Percentiles rank a stretch among this genome's conserved stretches.
Evolutionary conservation across 2,329 filamentous ascomycete species (phyloP).

Genomic region (Polytolypa hystricis): DNA sequence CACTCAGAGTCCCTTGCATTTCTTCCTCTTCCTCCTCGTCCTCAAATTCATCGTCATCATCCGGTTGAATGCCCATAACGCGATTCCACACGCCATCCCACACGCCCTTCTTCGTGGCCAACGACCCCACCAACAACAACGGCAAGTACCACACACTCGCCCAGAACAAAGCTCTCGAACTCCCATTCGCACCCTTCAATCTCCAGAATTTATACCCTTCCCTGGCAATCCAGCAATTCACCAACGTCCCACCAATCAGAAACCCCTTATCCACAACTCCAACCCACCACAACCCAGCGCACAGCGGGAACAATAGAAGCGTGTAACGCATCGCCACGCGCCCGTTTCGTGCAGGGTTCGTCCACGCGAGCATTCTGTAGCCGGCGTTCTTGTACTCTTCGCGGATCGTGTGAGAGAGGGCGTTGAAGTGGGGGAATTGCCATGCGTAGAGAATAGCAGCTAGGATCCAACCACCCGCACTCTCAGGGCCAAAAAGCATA

Average conservation of each 20-base stretch:
- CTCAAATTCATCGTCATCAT: constrained; percentile 44
- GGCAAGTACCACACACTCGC: constrained; percentile 95
- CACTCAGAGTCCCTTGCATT: not conserved
- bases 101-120: constrained; percentile 87
- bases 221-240: constrained; percentile 75
- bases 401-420: constrained; percentile 75
- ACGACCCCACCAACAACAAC: constrained; percentile 74
- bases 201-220: constrained; percentile 76
- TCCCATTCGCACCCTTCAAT: constrained; percentile 64
- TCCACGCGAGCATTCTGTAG: constrained; percentile 68
- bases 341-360: constrained; percentile 72
- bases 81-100: constrained; percentile 72
- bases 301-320: constrained; percentile 75
- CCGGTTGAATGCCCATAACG: constrained; percentile 47
- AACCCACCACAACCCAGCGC: constrained; percentile 63
- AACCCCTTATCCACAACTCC: constrained; percentile 82
- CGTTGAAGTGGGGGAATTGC: constrained; percentile 99
- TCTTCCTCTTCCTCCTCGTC: constrained; percentile 12
- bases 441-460: constrained; percentile 79
- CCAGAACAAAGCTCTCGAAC: constrained; percentile 82
- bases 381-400: constrained; percentile 71
- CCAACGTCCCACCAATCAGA: constrained; percentile 63
- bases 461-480: constrained; percentile 76
- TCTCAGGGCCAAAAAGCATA: constrained; percentile 59
- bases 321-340: constrained; percentile 84